Conservation (phyloP, 768 basidiomycete genomes). For the Chalciporus sphaerocephalus region DNA sequence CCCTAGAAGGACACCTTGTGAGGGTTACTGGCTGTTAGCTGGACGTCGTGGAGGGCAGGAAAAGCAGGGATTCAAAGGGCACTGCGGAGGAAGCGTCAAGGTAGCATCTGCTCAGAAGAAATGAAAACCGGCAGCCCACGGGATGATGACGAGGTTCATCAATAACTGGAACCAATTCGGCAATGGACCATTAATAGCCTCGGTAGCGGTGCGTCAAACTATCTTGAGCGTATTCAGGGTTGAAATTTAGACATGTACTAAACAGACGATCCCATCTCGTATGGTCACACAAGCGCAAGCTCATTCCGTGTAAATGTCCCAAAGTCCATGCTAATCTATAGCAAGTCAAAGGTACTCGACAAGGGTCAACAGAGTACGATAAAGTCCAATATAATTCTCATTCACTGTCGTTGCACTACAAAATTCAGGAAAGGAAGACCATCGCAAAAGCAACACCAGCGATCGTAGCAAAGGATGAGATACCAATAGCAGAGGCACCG, state of each 20-base stretch:
- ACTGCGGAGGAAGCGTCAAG: neutral
- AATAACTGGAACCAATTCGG: too few species aligned
- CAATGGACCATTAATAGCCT: too few species aligned
- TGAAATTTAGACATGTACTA: too few species aligned
- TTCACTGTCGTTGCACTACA: neutral
- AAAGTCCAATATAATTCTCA: neutral
- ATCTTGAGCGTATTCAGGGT: too few species aligned
- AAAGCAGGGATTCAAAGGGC: neutral
- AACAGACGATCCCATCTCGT: too few species aligned
- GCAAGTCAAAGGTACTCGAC: too few species aligned
- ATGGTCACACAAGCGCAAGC: too few species aligned
- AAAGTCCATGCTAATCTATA: too few species aligned
- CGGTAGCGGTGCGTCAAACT: too few species aligned
- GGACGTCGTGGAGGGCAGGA: neutral
- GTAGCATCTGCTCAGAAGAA: neutral
- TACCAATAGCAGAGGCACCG: slow-evolving; percentile 17
- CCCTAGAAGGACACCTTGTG: neutral
- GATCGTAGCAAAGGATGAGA: slow-evolving; percentile 31
- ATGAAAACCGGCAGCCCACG: neutral
- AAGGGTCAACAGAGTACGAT: neutral
- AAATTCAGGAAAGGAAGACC: slow-evolving; percentile 31
- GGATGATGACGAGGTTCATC: too few species aligned
- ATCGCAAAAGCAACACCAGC: slow-evolving; percentile 34
- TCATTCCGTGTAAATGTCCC: too few species aligned
- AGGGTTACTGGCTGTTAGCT: neutral